These are phyloP conservation scores for Colletotrichum simmondsii DNA, from an alignment of 2,329 filamentous ascomycete genomes.

Conservation along the genomic window DNA sequence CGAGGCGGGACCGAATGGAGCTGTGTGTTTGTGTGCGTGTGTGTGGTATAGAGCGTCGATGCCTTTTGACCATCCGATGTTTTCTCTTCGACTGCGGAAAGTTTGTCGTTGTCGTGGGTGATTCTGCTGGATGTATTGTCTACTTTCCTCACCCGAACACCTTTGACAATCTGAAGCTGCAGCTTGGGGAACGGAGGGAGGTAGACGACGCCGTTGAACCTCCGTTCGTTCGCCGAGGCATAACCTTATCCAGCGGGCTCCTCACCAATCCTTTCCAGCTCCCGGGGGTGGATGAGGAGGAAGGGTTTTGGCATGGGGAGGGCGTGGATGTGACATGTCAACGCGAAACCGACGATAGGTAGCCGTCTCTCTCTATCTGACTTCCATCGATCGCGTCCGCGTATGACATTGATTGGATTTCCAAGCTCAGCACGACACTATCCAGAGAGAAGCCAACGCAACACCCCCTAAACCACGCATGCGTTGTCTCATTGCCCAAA, in stretches of 20 bases:
- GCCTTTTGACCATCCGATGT: neutral
- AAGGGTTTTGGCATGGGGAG: neutral
- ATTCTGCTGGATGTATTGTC: neutral
- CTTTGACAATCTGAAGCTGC: neutral
- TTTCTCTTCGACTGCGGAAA: neutral
- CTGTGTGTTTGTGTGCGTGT: fast-evolving
- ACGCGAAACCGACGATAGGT: neutral
- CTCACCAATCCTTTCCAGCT: too few species aligned
- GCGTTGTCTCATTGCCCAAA: neutral
- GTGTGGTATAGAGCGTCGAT: too few species aligned
- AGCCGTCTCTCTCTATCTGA: neutral
- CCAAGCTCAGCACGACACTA: neutral
- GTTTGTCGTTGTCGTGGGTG: neutral
- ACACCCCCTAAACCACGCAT: neutral
- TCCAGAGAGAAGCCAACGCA: too few species aligned
- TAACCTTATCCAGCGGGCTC: neutral
- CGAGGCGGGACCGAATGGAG: conserved; percentile 13
- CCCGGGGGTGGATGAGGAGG: too few species aligned
- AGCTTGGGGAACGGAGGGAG: neutral
- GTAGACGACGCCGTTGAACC: neutral
- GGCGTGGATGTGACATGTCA: neutral
- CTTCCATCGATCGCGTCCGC: neutral
- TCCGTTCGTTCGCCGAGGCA: neutral
- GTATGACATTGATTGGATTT: neutral
- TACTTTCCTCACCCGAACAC: neutral